These are phyloP conservation scores for Fusarium bulbicola DNA, from an alignment of 2,329 filamentous ascomycete species.

Conservation along the genomic window DNA sequence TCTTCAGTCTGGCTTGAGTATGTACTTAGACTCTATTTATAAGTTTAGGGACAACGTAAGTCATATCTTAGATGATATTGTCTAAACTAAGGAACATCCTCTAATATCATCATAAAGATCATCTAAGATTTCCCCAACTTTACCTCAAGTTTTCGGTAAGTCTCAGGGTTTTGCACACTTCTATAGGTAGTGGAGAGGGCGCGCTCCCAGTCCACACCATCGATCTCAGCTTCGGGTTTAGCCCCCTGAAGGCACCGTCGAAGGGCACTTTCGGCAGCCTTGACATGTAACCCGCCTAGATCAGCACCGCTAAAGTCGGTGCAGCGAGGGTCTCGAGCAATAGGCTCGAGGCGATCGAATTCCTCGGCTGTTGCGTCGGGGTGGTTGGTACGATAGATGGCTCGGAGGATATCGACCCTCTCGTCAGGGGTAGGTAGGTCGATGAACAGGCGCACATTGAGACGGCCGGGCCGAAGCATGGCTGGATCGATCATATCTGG, in stretches of 20 bases:
- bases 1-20: background rate
- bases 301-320: constrained; percentile 79
- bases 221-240: constrained; percentile 39
- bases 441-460: constrained; percentile 90
- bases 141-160: constrained; percentile 50
- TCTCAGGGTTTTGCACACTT: constrained; percentile 59
- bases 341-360: constrained; percentile 62
- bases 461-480: constrained; percentile 88
- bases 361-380: constrained; percentile 54
- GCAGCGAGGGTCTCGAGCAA: constrained; percentile 75
- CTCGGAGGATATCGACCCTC: constrained; percentile 84
- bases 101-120: background rate
- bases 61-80: background rate
- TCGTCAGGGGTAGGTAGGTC: constrained; percentile 83
- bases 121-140: constrained; percentile 25
- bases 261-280: constrained; percentile 61
- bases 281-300: constrained; percentile 58
- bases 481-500: constrained; percentile 97
- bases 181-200: constrained; percentile 59
- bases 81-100: background rate
- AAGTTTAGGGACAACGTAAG: background rate
- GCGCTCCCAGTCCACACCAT: constrained; percentile 60
- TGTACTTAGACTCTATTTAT: too few relatives aligned
- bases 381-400: constrained; percentile 63
- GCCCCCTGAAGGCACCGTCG: constrained; percentile 47